phyloP scores from a whole-genome alignment of 2,329 filamentous ascomycete species.

The Cylindrodendrum hubeiense region DNA sequence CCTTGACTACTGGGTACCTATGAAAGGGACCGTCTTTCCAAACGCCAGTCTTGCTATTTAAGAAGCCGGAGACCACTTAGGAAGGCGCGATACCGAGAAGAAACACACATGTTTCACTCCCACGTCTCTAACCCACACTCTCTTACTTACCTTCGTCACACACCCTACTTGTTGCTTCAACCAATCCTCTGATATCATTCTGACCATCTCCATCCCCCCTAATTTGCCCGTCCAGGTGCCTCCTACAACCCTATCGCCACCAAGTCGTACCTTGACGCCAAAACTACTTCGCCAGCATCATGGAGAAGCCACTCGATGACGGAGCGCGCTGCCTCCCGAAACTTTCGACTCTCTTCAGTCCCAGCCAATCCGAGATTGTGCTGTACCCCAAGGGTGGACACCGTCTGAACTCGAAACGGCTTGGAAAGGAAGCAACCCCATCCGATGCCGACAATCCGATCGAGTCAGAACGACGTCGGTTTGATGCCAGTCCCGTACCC shows the following conservation, averaged over 20 bases:
- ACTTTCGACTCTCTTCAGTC: conserved; percentile 31
- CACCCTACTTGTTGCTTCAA: neutral
- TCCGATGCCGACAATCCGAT: neutral
- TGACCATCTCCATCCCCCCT: neutral
- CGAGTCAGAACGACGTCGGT: neutral
- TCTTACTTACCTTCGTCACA: neutral
- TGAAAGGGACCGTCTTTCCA: no score
- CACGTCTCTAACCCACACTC: neutral
- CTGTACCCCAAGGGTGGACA: conserved; percentile 22
- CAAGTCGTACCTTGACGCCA: neutral
- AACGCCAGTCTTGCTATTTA: no score
- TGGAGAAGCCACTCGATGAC: conserved; percentile 35
- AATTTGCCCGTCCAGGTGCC: neutral
- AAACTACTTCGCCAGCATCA: conserved; percentile 7
- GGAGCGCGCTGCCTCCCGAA: conserved; percentile 33
- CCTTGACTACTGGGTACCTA: no score
- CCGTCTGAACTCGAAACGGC: neutral
- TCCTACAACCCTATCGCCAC: neutral
- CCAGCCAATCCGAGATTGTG: conserved; percentile 23
- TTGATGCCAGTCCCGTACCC: neutral
- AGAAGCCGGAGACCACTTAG: neutral
- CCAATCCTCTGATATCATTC: neutral
- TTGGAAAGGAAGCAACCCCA: neutral
- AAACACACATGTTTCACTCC: neutral
- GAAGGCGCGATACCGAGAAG: neutral